Base-by-base conservation (phyloP, 805 yeast species). In the Kodamaea restingae region DNA sequence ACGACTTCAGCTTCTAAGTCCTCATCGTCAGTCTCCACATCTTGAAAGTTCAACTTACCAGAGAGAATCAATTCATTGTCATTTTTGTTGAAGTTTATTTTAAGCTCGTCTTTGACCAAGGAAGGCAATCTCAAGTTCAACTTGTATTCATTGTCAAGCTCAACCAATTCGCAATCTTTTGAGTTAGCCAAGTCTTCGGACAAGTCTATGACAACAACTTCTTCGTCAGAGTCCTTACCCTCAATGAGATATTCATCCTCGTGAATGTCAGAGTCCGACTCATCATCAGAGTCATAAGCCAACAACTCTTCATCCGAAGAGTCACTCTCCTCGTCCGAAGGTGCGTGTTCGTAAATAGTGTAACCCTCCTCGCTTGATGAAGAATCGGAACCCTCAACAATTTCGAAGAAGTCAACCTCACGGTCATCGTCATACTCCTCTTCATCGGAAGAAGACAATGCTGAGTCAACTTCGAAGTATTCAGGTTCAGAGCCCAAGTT, bases 71-170 rank as follows among this genome's bases (percentile, higher is more conserved):
- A 63, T 52, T 67, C 70, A 42, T 68, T 69, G 44, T 64, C 67
- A 34, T 51, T 49, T 50, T 66, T 68, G 47, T 58, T 52, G 51
- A 65, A 68, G 40, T 62, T 62, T 36, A 68, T 52, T 40, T 62
- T 64, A 46, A 65, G 54, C 49, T 65, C 71, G 33, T 67, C 70
- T 49, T 58, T 59, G 38, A 60, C 57, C 31, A 68, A 49, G 6
- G 70, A 58, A 9, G 74, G 74, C 33, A 68, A 62, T 50, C 73
- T 61, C 44, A 68, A 53, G 41, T 55, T 58, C 50, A 68, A 60
- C 46, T 65, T 64, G 51, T 66, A 67, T 11, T 60, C 58, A 41
- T 61, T 54, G 27, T 65, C 69, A 15, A 63, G 46, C 47, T 67
- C 62, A 18, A 55, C 51, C 42, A 67, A 58, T 52, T 68, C 73